These are phyloP conservation scores for Dittrichia graveolens DNA, from an alignment of 129 eudicot species.

Conservation along the genomic window DNA sequence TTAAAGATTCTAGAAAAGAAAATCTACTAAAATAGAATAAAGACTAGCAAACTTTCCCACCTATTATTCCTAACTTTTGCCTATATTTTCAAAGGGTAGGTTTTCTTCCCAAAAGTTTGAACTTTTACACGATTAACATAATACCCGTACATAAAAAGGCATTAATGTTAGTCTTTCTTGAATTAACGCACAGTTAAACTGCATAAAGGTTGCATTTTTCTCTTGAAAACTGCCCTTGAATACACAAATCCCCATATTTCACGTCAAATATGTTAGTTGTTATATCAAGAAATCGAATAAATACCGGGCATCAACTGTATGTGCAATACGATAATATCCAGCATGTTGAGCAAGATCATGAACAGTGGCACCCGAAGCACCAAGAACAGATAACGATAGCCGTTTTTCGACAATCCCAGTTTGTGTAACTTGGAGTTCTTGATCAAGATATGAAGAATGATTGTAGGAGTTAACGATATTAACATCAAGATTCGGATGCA, in stretches of 20 bases:
- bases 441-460: constrained; percentile 15
- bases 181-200: constrained; percentile 18
- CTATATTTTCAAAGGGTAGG: constrained; percentile 31
- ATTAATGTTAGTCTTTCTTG: not conserved
- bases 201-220: constrained; percentile 9
- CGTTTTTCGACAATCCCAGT: constrained; percentile 55
- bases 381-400: constrained; percentile 43
- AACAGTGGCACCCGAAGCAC: constrained; percentile 52
- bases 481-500: constrained; percentile 61
- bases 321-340: constrained; percentile 71
- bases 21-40: constrained; percentile 27
- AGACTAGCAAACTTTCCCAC: constrained; percentile 24
- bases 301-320: constrained; percentile 78
- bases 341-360: constrained; percentile 86
- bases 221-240: not conserved
- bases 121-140: constrained; percentile 9
- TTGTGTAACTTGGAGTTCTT: constrained; percentile 27
- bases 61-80: constrained; percentile 35
- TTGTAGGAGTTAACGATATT: constrained; percentile 37
- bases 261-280: constrained; percentile 17
- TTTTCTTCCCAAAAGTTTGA: constrained; percentile 10
- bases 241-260: not conserved
- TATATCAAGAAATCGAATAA: not conserved
- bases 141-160: not conserved
- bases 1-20: constrained; percentile 11